Percentiles rank a stretch among this genome's conserved stretches.
Evolutionary conservation across 139 green algal species (phyloP).

Genomic region (Astrephomene gubernaculifera): DNA sequence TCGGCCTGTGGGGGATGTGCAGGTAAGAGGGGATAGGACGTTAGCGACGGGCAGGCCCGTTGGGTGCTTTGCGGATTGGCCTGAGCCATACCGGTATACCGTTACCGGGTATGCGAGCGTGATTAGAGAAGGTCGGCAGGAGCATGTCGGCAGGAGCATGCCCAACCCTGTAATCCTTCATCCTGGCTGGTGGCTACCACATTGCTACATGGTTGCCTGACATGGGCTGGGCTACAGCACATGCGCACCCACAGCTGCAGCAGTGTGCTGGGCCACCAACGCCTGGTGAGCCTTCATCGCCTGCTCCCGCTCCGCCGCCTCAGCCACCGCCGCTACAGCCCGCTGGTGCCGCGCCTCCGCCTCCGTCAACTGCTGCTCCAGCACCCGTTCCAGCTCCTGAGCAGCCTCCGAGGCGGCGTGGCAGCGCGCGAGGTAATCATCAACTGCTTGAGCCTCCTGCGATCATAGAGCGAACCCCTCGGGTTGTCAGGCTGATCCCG

Average conservation of each 20-base stretch:
- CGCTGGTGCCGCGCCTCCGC: not conserved
- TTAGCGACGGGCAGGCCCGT: too few species aligned
- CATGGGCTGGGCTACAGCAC: too few species aligned
- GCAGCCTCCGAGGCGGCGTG: not conserved
- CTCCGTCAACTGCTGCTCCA: constrained; percentile 7
- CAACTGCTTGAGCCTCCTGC: constrained; percentile 17
- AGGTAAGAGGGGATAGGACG: not conserved
- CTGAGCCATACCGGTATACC: too few species aligned
- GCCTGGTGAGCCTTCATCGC: not conserved
- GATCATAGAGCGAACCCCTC: too few species aligned
- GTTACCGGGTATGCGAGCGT: too few species aligned
- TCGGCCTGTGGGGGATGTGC: not conserved
- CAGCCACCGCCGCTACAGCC: not conserved
- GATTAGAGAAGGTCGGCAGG: too few species aligned
- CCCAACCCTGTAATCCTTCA: too few species aligned
- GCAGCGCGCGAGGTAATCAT: constrained; percentile 3
- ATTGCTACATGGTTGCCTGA: too few species aligned
- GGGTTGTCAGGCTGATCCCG: too few species aligned
- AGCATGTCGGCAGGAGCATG: too few species aligned
- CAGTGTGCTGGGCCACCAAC: not conserved
- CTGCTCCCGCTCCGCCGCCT: not conserved
- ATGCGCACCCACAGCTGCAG: not conserved
- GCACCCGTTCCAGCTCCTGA: not conserved
- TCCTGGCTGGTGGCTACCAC: too few species aligned
- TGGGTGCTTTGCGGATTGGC: too few species aligned